Evolutionary conservation across 768 basidiomycete genomes (phyloP), one percentile per base, ranked within the genome.

Genomic region (Naematelia encephala): DNA sequence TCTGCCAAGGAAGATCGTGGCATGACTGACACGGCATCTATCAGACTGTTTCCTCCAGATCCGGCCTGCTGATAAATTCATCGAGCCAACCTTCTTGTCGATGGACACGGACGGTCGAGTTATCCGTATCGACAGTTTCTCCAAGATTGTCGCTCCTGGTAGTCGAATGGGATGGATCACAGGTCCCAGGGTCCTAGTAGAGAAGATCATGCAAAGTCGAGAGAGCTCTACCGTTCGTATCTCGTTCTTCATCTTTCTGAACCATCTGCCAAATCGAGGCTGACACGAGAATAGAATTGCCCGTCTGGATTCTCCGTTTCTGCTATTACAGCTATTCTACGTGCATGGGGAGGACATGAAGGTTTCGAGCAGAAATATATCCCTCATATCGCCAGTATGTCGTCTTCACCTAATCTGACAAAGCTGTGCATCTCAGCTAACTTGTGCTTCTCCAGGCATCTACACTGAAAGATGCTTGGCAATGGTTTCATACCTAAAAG

Each of bases 11-110:
- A 11, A n/a, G 12, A 43, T 43, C 39, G 11, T 19, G 19, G 11
- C 39, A 43, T 19, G 12, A 11, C 39, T 47, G 25, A 19, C 46
- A 5, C 11, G 46, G 11, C 46, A 47, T 47, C 3, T 45, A 30
- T 16, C 51, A 68, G 70, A 74, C 66, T 74, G 66, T 50, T 74
- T 67, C 67, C 65, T 74, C 14, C 73, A 74, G 57, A 69, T 73
- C 52, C 56, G 69, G 23, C 63, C 64, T 26, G 65, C 60, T 5
- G 56, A 61, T 13, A 56, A 57, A 16, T 67, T 67, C 21, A 66
- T 69, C 51, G 54, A 64, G n/a, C 64, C 70, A n/a, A 55, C 57
- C 46, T 69, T 72, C 64, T 53, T 72, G 4, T 67, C 65, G 4
- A 19, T 72, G 16, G 71, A 73, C 55, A 64, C 62, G 12, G 66